Percentiles rank a stretch among this genome's conserved stretches.
Conservation (phyloP, 2,329 filamentous ascomycete species). For the Lasiodiplodia sp. region DNA sequence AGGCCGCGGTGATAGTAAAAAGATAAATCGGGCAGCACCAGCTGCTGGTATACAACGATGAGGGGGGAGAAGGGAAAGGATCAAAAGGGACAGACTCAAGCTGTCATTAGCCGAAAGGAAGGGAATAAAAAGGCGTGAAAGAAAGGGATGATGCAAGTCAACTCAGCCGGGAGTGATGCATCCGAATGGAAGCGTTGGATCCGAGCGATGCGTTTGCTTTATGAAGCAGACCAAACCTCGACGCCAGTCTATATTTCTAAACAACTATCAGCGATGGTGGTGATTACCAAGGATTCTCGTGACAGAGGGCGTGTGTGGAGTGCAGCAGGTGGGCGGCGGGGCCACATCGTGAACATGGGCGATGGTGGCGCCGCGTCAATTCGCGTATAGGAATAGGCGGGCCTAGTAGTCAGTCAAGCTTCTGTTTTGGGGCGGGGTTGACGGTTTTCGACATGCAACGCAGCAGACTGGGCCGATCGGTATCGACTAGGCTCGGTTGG, state of each 20-base stretch:
- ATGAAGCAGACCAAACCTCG: conserved; percentile 12
- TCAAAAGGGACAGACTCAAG: conserved; percentile 22
- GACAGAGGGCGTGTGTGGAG: conserved; percentile 18
- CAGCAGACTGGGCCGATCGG: conserved; percentile 20
- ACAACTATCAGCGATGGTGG: not conserved
- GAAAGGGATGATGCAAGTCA: conserved; percentile 15
- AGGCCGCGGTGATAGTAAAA: not conserved
- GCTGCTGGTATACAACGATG: conserved; percentile 16
- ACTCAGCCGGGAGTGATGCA: conserved; percentile 25
- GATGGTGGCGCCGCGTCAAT: conserved; percentile 7
- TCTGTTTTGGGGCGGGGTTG: conserved; percentile 8
- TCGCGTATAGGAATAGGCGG: conserved; percentile 1
- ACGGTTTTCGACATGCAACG: conserved; percentile 23
- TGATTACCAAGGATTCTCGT: conserved; percentile 16
- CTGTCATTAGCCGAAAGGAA: conserved; percentile 19
- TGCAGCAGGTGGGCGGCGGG: conserved; percentile 18
- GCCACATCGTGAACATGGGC: not conserved
- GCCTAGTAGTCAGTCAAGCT: conserved; percentile 3
- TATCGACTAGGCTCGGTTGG: conserved; percentile 18
- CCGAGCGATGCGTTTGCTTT: conserved; percentile 20
- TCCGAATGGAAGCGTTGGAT: conserved; percentile 10
- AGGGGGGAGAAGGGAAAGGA: conserved; percentile 14
- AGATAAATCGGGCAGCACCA: conserved; percentile 14
- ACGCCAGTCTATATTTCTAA: not conserved
- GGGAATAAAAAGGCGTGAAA: conserved; percentile 1